These are phyloP conservation scores for Macrophomina pseudophaseolina DNA, from an alignment of 2,329 filamentous ascomycete species.

Conservation along the genomic window DNA sequence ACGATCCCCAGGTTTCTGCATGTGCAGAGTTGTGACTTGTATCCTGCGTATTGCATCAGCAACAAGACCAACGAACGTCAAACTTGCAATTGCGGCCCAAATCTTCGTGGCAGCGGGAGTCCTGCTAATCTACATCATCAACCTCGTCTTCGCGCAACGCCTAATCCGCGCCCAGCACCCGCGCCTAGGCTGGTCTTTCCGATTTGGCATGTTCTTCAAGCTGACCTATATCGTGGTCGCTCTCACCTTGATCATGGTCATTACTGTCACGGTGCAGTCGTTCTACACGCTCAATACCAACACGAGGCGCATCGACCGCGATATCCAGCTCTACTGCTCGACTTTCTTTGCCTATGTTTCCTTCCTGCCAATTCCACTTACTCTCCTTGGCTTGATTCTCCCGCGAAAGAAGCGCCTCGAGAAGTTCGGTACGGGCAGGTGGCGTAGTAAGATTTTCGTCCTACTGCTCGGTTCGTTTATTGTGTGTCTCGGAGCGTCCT, in stretches of 20 bases:
- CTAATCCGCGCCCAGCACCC: slow-evolving; percentile 77
- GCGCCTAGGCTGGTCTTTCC: slow-evolving; percentile 68
- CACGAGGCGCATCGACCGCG: slow-evolving; percentile 60
- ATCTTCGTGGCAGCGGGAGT: slow-evolving; percentile 77
- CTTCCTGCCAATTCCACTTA: slow-evolving; percentile 68
- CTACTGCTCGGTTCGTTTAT: slow-evolving; percentile 64
- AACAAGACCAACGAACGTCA: slow-evolving; percentile 46
- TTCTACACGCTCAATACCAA: slow-evolving; percentile 68
- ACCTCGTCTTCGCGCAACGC: slow-evolving; percentile 77
- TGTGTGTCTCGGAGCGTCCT: slow-evolving; percentile 71
- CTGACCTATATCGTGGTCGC: slow-evolving; percentile 64
- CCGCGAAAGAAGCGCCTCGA: slow-evolving; percentile 46
- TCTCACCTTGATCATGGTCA: slow-evolving; percentile 67
- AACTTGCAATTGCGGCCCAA: slow-evolving; percentile 62
- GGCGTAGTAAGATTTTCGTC: slow-evolving; percentile 69
- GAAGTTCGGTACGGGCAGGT: slow-evolving; percentile 72
- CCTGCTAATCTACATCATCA: slow-evolving; percentile 76
- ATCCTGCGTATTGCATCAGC: slow-evolving; percentile 44
- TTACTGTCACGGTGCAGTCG: slow-evolving; percentile 66
- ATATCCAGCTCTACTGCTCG: slow-evolving; percentile 67
- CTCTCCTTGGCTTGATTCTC: slow-evolving; percentile 54
- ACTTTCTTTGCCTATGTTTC: slow-evolving; percentile 69
- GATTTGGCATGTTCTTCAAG: slow-evolving; percentile 60
- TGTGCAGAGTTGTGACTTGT: slow-evolving; percentile 49
- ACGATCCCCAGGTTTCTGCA: slow-evolving; percentile 46